Percentiles rank a stretch among this genome's conserved stretches.
phyloP scores from a whole-genome alignment of 345 rosid species.

The Raphanus raphanistrum region DNA sequence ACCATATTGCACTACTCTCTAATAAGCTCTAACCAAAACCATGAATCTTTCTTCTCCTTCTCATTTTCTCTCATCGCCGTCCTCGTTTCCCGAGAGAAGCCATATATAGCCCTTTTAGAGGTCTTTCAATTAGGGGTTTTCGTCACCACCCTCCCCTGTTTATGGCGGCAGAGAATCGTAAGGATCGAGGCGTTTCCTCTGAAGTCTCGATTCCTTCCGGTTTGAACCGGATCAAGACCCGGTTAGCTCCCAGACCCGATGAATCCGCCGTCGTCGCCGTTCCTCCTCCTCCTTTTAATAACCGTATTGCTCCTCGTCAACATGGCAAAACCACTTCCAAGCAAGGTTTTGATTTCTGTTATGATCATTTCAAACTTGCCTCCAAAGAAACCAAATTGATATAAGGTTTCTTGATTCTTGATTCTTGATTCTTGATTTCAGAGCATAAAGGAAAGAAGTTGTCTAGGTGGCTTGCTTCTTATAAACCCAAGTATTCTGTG shows the following conservation, averaged over 20 bases:
- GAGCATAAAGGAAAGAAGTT: constrained; percentile 61
- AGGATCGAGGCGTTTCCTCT: constrained; percentile 36
- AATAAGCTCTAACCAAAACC: background rate
- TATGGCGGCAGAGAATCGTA: constrained; percentile 51
- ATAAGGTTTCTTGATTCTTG: background rate
- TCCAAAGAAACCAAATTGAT: background rate
- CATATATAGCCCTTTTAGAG: background rate
- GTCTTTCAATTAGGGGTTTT: background rate
- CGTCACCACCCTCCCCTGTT: background rate
- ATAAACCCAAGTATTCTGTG: constrained; percentile 49
- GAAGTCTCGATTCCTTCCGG: constrained; percentile 67
- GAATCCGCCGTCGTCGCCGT: constrained; percentile 43
- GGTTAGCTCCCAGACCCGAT: constrained; percentile 46
- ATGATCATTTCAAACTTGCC: background rate
- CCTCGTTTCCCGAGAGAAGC: background rate
- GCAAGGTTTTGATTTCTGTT: constrained; percentile 39
- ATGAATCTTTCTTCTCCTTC: background rate
- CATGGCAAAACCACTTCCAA: constrained; percentile 37
- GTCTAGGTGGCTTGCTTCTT: constrained; percentile 59
- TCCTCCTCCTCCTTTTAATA: constrained; percentile 38
- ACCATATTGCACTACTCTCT: background rate
- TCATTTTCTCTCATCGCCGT: background rate
- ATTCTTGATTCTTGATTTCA: background rate
- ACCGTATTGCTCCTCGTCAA: constrained; percentile 40
- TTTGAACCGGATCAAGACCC: constrained; percentile 75